These are phyloP conservation scores for Azolla pinnata DNA, from an alignment of 75 land plant genomes.

Conservation along the genomic window DNA sequence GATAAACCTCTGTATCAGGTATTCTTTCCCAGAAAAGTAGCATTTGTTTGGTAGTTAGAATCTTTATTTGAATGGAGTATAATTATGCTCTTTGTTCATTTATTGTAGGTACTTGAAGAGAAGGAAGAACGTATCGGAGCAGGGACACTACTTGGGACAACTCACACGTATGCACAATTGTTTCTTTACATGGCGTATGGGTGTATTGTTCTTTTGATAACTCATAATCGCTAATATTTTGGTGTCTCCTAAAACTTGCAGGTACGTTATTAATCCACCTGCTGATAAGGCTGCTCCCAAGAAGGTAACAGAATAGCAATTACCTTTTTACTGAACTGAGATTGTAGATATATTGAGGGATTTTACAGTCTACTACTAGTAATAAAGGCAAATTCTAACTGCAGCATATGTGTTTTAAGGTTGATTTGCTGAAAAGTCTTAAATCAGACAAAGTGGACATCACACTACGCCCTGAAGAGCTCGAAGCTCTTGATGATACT, in stretches of 20 bases:
- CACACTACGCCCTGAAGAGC: conserved; percentile 85
- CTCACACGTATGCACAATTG: conserved; percentile 65
- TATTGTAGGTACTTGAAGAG: conserved; percentile 77
- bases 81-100: background rate
- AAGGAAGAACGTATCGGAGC: conserved; percentile 88
- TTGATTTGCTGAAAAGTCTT: conserved; percentile 82
- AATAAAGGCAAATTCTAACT: too few relatives aligned
- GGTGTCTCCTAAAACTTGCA: too few relatives aligned
- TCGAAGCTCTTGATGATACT: conserved; percentile 78
- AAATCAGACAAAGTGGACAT: conserved; percentile 95
- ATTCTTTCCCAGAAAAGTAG: too few relatives aligned
- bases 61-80: too few relatives aligned
- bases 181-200: too few relatives aligned
- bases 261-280: conserved; percentile 55
- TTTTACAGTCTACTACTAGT: too few relatives aligned
- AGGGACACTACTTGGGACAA: conserved; percentile 75
- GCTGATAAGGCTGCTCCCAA: conserved; percentile 61
- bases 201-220: too few relatives aligned
- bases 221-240: too few relatives aligned
- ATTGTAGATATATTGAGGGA: too few relatives aligned
- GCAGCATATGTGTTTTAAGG: too few relatives aligned
- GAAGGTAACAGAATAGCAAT: conserved; percentile 53
- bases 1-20: conserved; percentile 93
- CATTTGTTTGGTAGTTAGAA: too few relatives aligned
- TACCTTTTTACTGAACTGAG: too few relatives aligned